These are phyloP conservation scores for Aspergillus affinis DNA, from an alignment of 495 filamentous ascomycete species.

Conservation along the genomic window DNA sequence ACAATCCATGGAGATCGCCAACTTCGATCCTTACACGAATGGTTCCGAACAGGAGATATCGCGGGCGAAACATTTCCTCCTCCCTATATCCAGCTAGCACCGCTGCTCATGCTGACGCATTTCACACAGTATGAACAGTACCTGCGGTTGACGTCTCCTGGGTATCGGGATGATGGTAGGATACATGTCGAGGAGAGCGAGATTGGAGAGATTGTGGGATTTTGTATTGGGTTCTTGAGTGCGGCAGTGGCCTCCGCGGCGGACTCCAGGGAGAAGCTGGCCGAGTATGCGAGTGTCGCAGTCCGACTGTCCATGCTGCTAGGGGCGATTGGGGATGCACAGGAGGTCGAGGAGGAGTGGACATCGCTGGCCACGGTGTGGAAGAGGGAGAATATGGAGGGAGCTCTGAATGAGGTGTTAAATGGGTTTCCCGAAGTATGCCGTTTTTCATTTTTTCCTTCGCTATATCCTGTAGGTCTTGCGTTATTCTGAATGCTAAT, in stretches of 20 bases:
- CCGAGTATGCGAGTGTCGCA: slow-evolving; percentile 37
- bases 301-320: slow-evolving; percentile 38
- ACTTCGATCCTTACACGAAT: slow-evolving; percentile 24
- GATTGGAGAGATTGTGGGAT: slow-evolving; percentile 38
- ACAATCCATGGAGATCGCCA: slow-evolving; percentile 20
- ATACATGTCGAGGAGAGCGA: slow-evolving; percentile 5
- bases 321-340: slow-evolving; percentile 43
- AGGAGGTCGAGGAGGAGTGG: slow-evolving; percentile 30
- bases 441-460: slow-evolving; percentile 16
- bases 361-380: slow-evolving; percentile 22
- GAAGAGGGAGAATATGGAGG: slow-evolving; percentile 11
- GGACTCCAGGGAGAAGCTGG: slow-evolving; percentile 21
- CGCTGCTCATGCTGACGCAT: slow-evolving; percentile 38
- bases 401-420: slow-evolving; percentile 2
- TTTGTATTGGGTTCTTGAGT: slow-evolving; percentile 46
- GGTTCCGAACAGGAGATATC: slow-evolving; percentile 26
- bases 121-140: slow-evolving; percentile 32
- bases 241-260: slow-evolving; percentile 38
- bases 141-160: slow-evolving; percentile 3
- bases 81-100: slow-evolving; percentile 35
- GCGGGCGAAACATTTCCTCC: slow-evolving; percentile 16
- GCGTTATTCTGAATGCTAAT: neutral
- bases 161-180: neutral
- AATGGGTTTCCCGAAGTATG: slow-evolving; percentile 15
- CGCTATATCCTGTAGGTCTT: slow-evolving; percentile 21